Evolutionary conservation across 2,329 filamentous ascomycete species (phyloP).

Genomic region (Boeremia exigua): DNA sequence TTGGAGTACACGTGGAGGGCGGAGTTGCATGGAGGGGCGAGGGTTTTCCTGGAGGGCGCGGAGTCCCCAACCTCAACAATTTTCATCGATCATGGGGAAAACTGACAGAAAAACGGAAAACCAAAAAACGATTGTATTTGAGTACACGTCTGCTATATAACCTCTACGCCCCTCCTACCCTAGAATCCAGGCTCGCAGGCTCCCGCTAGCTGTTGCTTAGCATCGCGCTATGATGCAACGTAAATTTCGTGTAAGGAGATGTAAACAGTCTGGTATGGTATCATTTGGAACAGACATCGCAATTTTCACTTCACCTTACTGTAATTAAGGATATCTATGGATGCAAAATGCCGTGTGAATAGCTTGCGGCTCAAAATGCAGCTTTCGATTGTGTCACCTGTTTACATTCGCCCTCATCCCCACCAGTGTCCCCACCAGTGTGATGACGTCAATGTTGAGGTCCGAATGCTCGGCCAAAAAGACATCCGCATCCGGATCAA

Average conservation of each 20-base stretch:
- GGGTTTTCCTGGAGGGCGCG: conserved; percentile 8
- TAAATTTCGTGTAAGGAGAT: not conserved
- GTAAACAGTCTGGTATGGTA: not conserved
- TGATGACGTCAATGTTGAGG: conserved; percentile 6
- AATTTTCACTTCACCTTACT: not conserved
- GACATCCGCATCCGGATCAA: not conserved
- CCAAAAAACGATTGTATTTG: not conserved
- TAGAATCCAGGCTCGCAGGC: not conserved
- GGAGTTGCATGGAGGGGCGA: conserved; percentile 10
- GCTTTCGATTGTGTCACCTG: too few species aligned
- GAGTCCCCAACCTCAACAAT: conserved; percentile 17
- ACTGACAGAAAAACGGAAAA: not conserved
- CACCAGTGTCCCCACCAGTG: too few species aligned
- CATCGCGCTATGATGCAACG: conserved; percentile 8
- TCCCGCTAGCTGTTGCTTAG: conserved; percentile 6
- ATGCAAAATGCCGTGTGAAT: not conserved
- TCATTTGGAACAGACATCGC: not conserved
- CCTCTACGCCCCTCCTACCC: not conserved
- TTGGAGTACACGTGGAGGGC: conserved; percentile 15
- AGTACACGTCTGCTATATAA: not conserved
- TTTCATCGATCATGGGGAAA: conserved; percentile 9
- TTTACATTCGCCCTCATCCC: too few species aligned
- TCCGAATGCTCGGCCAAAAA: not conserved
- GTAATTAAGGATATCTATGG: not conserved
- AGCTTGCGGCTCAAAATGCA: not conserved